Conservation (phyloP, 2,329 filamentous ascomycete genomes). For the Pezicula rhizophila region DNA sequence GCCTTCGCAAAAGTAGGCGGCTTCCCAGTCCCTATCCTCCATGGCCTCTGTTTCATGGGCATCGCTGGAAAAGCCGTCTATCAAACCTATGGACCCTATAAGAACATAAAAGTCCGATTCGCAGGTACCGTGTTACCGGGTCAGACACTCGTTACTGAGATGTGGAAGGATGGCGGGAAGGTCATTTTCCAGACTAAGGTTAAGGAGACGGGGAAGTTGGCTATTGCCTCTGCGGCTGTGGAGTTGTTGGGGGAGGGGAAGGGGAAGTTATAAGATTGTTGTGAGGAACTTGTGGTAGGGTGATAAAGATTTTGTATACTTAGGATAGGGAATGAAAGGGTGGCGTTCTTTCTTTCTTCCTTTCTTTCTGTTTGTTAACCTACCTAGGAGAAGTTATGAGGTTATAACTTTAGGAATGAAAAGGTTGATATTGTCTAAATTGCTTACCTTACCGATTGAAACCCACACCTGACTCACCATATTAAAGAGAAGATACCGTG, state of each 20-base stretch:
- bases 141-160: slow-evolving; percentile 86
- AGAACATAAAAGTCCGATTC: slow-evolving; percentile 90
- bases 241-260: slow-evolving; percentile 50
- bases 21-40: slow-evolving; percentile 89
- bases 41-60: slow-evolving; percentile 95
- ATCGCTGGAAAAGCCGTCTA: slow-evolving; percentile 87
- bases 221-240: slow-evolving; percentile 73
- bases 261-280: slow-evolving; percentile 10
- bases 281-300: neutral
- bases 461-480: no score
- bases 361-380: no score
- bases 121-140: slow-evolving; percentile 79
- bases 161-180: slow-evolving; percentile 82
- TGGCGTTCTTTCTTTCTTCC: no score
- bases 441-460: no score
- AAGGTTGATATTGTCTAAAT: no score
- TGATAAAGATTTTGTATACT: no score
- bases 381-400: no score
- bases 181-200: slow-evolving; percentile 84
- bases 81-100: slow-evolving; percentile 73
- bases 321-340: no score
- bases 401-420: no score
- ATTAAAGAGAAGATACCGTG: no score
- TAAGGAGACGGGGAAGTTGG: slow-evolving; percentile 87
- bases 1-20: slow-evolving; percentile 90